These are phyloP conservation scores for Rhynchosporium agropyri DNA, from an alignment of 2,329 filamentous ascomycete species.

Conservation along the genomic window DNA sequence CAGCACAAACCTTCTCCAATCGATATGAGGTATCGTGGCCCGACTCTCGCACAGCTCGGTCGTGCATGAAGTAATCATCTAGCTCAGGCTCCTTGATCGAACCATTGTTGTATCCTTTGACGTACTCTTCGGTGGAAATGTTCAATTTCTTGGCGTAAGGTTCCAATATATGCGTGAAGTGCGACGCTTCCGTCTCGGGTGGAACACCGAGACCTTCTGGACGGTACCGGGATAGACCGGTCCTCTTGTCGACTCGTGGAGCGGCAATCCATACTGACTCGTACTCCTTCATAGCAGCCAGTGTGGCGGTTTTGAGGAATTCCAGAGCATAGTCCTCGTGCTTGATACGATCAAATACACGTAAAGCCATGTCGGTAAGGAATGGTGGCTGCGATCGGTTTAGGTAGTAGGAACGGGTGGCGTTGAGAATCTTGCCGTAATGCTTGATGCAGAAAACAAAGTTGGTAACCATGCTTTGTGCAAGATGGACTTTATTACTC, in stretches of 20 bases:
- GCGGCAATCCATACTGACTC: constrained; percentile 41
- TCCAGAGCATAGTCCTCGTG: constrained; percentile 65
- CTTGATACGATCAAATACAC: constrained; percentile 92
- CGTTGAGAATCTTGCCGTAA: constrained; percentile 98
- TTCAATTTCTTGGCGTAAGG: constrained; percentile 59
- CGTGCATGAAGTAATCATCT: no score
- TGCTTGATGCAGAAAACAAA: constrained; percentile 99
- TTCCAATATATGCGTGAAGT: constrained; percentile 51
- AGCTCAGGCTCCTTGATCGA: constrained; percentile 71
- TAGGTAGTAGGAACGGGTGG: constrained; percentile 94
- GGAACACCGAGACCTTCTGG: constrained; percentile 56
- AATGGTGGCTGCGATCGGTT: constrained; percentile 94
- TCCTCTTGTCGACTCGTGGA: constrained; percentile 52
- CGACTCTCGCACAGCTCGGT: no score
- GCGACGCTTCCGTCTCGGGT: constrained; percentile 58
- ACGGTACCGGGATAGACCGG: constrained; percentile 55
- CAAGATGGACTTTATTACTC: constrained; percentile 81
- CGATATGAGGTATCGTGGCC: no score
- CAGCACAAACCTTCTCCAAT: no score
- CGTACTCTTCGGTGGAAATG: constrained; percentile 82
- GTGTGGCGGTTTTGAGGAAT: constrained; percentile 76
- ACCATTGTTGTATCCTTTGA: constrained; percentile 82
- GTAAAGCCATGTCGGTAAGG: constrained; percentile 93
- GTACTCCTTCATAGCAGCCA: constrained; percentile 87
- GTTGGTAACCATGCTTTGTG: constrained; percentile 92